Evolutionary conservation across 163 green algal species (phyloP).

Genomic region (Chloromonas sp.): DNA sequence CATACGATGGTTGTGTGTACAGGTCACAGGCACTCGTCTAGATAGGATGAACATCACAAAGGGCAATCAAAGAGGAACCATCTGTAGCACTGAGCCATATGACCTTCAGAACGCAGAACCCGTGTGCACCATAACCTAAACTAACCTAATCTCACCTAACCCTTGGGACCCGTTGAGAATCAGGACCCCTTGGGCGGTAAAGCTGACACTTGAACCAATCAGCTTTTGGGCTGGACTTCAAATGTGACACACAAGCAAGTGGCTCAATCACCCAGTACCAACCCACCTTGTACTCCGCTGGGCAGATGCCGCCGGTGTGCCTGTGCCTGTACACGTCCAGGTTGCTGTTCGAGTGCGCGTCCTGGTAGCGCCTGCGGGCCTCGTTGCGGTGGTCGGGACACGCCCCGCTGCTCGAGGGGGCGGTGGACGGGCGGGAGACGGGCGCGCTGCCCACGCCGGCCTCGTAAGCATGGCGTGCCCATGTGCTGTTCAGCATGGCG

Average conservation of each 20-base stretch:
- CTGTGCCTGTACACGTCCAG: slow-evolving; percentile 32
- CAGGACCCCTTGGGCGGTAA: too few species aligned
- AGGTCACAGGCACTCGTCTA: too few species aligned
- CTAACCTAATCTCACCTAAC: too few species aligned
- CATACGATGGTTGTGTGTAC: too few species aligned
- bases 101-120: too few species aligned
- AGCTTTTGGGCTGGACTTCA: not conserved
- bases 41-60: too few species aligned
- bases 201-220: not conserved
- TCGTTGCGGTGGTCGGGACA: not conserved
- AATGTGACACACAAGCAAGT: not conserved
- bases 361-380: slow-evolving; percentile 12
- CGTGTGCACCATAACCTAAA: too few species aligned
- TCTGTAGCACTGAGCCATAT: too few species aligned
- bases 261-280: not conserved
- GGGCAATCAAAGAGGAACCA: too few species aligned
- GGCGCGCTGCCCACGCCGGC: not conserved
- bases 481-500: not conserved
- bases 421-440: not conserved
- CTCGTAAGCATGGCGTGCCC: not conserved
- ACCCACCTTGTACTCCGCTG: slow-evolving; percentile 30
- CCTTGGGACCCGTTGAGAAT: too few species aligned
- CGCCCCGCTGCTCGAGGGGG: not conserved
- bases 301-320: slow-evolving; percentile 37
- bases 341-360: slow-evolving; percentile 1